These are phyloP conservation scores for Jacaranda copaia DNA, from an alignment of 257 asterid species.

Conservation along the genomic window DNA sequence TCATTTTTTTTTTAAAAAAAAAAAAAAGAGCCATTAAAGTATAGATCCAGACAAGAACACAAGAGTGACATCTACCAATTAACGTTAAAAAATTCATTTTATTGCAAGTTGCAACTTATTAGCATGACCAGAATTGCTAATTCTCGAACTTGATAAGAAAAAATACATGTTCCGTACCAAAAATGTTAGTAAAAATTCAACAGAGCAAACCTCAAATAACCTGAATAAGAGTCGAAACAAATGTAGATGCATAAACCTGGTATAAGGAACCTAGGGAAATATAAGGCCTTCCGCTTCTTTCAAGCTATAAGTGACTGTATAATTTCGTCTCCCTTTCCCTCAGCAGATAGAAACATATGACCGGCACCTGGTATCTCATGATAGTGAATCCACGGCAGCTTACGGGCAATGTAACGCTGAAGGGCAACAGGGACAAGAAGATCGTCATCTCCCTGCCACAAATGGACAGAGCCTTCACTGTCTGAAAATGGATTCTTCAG, in stretches of 20 bases:
- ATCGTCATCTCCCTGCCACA: slow-evolving; percentile 93
- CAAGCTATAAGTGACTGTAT: slow-evolving; percentile 58
- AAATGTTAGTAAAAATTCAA: too few species aligned
- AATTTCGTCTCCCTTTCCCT: slow-evolving; percentile 64
- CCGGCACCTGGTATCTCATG: slow-evolving; percentile 84
- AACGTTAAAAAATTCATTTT: too few species aligned
- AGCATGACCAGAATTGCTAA: too few species aligned
- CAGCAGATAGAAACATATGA: slow-evolving; percentile 64
- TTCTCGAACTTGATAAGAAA: too few species aligned
- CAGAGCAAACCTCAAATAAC: neutral
- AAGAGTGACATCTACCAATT: too few species aligned
- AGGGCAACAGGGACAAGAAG: slow-evolving; percentile 60
- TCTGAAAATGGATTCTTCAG: slow-evolving; percentile 65
- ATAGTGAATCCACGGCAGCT: slow-evolving; percentile 84
- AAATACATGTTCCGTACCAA: too few species aligned
- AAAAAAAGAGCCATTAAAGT: too few species aligned
- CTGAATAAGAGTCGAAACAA: slow-evolving; percentile 2
- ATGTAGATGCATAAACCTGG: slow-evolving; percentile 7
- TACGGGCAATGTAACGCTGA: slow-evolving; percentile 67
- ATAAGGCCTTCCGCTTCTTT: slow-evolving; percentile 24
- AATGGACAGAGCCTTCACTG: slow-evolving; percentile 68
- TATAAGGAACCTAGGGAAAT: neutral
- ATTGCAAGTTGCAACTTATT: too few species aligned
- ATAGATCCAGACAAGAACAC: too few species aligned
- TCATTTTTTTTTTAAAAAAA: too few species aligned